Percentiles rank a stretch among this genome's conserved stretches.
phyloP scores from a whole-genome alignment of 2,329 filamentous ascomycete genomes.

The Colletotrichum higginsianum region DNA sequence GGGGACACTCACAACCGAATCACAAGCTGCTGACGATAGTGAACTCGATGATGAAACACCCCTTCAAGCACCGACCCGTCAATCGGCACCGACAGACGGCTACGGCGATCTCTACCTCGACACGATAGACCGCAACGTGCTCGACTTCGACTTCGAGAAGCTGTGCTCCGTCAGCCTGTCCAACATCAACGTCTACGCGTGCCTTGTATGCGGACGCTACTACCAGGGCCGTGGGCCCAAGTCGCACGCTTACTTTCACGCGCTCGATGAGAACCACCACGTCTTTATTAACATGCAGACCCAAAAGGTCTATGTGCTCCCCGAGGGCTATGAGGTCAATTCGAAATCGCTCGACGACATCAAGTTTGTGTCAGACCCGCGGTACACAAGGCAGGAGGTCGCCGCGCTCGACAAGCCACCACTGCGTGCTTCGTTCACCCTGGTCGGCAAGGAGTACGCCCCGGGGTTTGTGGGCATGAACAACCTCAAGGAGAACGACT shows the following conservation, averaged over 20 bases:
- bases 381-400: slow-evolving; percentile 86
- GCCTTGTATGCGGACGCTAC: slow-evolving; percentile 97
- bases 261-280: slow-evolving; percentile 94
- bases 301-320: slow-evolving; percentile 91
- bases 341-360: slow-evolving; percentile 97
- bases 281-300: slow-evolving; percentile 98
- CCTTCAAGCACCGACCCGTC: slow-evolving; percentile 70
- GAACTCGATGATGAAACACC: slow-evolving; percentile 58
- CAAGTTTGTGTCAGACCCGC: slow-evolving; percentile 96
- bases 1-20: slow-evolving; percentile 45
- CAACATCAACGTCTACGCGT: slow-evolving; percentile 99
- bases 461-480: slow-evolving; percentile 99
- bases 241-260: slow-evolving; percentile 97
- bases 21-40: slow-evolving; percentile 55
- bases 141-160: slow-evolving; percentile 99
- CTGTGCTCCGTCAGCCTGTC: slow-evolving; percentile 95
- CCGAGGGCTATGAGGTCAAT: slow-evolving; percentile 96
- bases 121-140: slow-evolving; percentile 91
- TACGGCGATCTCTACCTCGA: slow-evolving; percentile 98
- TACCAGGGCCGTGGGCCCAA: slow-evolving; percentile 94
- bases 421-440: slow-evolving; percentile 76
- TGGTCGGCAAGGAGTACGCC: slow-evolving; percentile 87
- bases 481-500: slow-evolving; percentile 99
- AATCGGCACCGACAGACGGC: slow-evolving; percentile 85
- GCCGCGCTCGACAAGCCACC: slow-evolving; percentile 79